Percentiles rank a stretch among this genome's conserved stretches.
phyloP scores from a whole-genome alignment of 1,284 basidiomycete species.

The Puccinia polysora region DNA sequence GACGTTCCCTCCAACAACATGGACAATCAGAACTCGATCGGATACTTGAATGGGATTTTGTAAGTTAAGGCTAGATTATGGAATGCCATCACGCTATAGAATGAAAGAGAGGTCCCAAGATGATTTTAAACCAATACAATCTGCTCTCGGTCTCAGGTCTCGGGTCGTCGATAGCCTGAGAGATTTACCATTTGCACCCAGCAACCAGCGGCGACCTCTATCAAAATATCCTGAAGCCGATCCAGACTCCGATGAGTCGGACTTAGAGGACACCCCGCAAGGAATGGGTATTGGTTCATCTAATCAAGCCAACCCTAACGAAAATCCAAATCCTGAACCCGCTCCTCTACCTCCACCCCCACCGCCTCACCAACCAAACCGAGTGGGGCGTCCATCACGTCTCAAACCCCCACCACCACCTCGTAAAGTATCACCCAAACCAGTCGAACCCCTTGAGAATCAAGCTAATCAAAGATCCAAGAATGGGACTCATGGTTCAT shows the following conservation, averaged over 20 bases:
- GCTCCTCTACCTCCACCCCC: background rate
- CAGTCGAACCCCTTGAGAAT: too few species aligned
- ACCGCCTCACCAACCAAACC: background rate
- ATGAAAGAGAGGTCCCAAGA: background rate
- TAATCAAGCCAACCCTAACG: too few species aligned
- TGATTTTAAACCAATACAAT: background rate
- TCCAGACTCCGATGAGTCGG: conserved; percentile 8
- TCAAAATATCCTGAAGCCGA: conserved; percentile 4
- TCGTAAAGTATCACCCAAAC: background rate
- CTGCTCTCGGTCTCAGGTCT: conserved; percentile 55
- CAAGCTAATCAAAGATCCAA: background rate
- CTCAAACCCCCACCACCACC: background rate
- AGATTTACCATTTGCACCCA: conserved; percentile 73
- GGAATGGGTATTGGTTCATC: background rate
- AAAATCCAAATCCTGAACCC: background rate
- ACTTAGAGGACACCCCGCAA: background rate
- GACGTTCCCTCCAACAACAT: conserved; percentile 87
- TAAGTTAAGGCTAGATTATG: conserved; percentile 51
- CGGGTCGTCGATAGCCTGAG: conserved; percentile 73
- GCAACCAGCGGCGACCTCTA: conserved; percentile 59
- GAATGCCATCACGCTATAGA: too few species aligned
- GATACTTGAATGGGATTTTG: conserved; percentile 77
- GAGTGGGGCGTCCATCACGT: background rate
- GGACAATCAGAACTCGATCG: conserved; percentile 82
- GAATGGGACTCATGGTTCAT: background rate